phyloP scores from a whole-genome alignment of 441 rosid genomes.

The Gossypium trilobum region DNA sequence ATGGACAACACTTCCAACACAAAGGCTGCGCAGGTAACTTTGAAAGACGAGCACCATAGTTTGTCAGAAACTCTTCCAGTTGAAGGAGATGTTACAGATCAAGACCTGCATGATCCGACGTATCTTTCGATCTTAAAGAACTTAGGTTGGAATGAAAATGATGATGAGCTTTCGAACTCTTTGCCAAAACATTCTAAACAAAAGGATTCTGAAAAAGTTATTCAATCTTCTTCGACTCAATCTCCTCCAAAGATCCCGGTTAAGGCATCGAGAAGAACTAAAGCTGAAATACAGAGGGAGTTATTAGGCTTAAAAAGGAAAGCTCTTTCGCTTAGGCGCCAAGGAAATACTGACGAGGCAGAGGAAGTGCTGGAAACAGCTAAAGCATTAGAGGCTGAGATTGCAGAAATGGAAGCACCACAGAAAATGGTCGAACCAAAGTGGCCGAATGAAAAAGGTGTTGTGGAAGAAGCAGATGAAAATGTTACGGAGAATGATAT shows the following conservation, averaged over 20 bases:
- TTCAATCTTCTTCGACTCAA: slow-evolving; percentile 21
- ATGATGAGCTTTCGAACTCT: slow-evolving; percentile 21
- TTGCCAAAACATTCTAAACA: slow-evolving; percentile 21
- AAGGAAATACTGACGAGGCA: slow-evolving; percentile 70
- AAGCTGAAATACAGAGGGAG: slow-evolving; percentile 77
- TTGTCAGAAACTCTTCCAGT: slow-evolving; percentile 19
- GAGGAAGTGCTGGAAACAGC: slow-evolving; percentile 56
- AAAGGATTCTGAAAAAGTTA: slow-evolving; percentile 22
- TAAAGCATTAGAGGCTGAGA: slow-evolving; percentile 53
- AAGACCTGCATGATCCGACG: slow-evolving; percentile 57
- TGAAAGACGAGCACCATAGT: slow-evolving; percentile 21
- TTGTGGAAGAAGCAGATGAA: slow-evolving; percentile 30
- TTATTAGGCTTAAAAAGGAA: slow-evolving; percentile 46
- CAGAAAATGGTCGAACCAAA: slow-evolving; percentile 29
- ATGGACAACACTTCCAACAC: slow-evolving; percentile 38
- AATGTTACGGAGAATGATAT: slow-evolving; percentile 48
- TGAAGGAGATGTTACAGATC: slow-evolving; percentile 54
- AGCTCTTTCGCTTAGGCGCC: slow-evolving; percentile 66
- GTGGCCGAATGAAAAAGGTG: slow-evolving; percentile 20
- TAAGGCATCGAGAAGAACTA: slow-evolving; percentile 41
- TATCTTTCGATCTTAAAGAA: slow-evolving; percentile 47
- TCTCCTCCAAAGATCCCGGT: slow-evolving; percentile 18
- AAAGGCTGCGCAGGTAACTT: slow-evolving; percentile 22
- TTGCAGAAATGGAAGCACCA: slow-evolving; percentile 48
- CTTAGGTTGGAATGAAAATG: slow-evolving; percentile 73